Base-by-base conservation (phyloP, 345 rosid genomes). In the Heritiera littoralis region DNA sequence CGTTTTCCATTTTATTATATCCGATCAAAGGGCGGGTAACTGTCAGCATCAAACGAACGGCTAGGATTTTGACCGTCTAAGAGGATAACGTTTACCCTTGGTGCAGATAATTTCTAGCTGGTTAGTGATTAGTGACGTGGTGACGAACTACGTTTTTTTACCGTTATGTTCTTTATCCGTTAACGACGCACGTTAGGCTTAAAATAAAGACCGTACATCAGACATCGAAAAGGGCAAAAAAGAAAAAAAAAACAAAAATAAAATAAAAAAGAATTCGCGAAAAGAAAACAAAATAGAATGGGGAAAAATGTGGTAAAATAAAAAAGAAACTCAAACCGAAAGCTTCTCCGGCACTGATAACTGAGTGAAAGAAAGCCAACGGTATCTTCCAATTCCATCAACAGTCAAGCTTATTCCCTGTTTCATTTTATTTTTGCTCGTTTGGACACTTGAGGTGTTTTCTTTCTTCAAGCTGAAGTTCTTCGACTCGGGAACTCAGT, bases 151-250 rank as follows among this genome's bases (percentile, higher is more conserved):
- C 28, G 28, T 23, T 23, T 23, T 23, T 23, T 23, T 23, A 84
- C 91, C 87, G 88, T 89, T 87, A 83, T 77, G 60, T 80, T 79
- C 83, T 77, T 81, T 80, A 85, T 58, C 86, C 86, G 85, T 79
- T 79, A 89, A 83, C 84, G 81, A 89, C 84, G 81, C 79, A 48
- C 76, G 78, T 79, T 81, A 82, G 73, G 13, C 52, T 52, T n/a
- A 55, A 41, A 75, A 35, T 12, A 63, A 63, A 63, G 9, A 63
- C 66, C 32, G 87, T 80, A 11, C 76, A 9, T 28, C 61, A 15
- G 23, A 80, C 80, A 82, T 80, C 79, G 80, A 70, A 77, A 83
- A 74, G 66, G 81, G 63, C 81, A 88, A 82, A 67, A 63, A 59
- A 80, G 59, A 69, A 71, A 69, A 10, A 69, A 10, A 60, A 64